Evolutionary conservation across 2,329 filamentous ascomycete genomes (phyloP), one percentile per base, ranked within the genome.

Genomic region (Calonectria honghensis): DNA sequence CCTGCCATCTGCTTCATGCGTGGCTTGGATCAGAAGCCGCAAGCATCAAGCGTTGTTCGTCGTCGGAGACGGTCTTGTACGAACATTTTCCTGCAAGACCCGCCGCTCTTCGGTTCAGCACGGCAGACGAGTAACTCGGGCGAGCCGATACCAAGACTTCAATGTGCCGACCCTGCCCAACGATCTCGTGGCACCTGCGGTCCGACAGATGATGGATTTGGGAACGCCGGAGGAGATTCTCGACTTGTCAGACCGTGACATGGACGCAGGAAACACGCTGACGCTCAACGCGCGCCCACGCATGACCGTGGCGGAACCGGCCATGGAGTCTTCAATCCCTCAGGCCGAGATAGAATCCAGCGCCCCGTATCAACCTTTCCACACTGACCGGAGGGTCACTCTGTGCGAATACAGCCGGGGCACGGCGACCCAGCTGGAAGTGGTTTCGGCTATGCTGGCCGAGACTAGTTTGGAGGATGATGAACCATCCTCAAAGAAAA

Each of bases 341-440:
- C 91, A 93, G 77, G 95, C 95, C 7, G 96, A 98, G 87, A 97
- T 98, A 77, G 97, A 99, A 82, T 98, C 96, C 1, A 98, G 96
- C 81, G 94, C 96, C 6, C 95, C 96, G 2, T 98, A 98, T 80
- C 96, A 98, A 81, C 96, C 97, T 1, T 98, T 98, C 87, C 96
- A 98, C 83, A 97, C 96, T 0, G 96, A 98, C 81, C 91, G 92
- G 70, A 92, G 96, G 4, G 94, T 98, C 57, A 91, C 90, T n/a
- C 88, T 98, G 35, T 94, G 93, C 78, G 90, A 95, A 52, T 94
- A 93, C 81, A 85, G 82, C 45, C 77, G 80, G 68, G 83, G 79
- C 68, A 75, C 78, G 52, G 83, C 84, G 4, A 79, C 84, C 45
- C 79, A 84, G 24, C 64, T 84, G 14, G 83, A 86, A 16, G 81